A percentile compares a stretch with the other conserved stretches of the same genome.
phyloP scores from a whole-genome alignment of 192 early-diverging fungal species.

The Pilaira anomala region DNA sequence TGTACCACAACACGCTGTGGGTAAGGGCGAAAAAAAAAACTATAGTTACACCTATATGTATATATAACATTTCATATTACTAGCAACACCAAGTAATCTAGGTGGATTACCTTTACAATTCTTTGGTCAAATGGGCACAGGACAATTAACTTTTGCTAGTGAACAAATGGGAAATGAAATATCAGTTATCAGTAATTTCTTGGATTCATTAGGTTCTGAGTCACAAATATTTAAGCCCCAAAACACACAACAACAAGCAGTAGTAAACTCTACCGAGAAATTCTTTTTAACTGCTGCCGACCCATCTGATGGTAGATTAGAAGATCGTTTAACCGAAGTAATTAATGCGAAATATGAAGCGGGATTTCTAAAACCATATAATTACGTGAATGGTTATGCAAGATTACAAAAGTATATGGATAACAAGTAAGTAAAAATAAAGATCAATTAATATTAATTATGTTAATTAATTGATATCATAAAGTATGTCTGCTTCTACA shows the following conservation, averaged over 20 bases:
- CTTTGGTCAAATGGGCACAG: conserved; percentile 35
- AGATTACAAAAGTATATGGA: conserved; percentile 92
- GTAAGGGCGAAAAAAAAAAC: conserved; percentile 6
- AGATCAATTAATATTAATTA: neutral
- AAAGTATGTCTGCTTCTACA: conserved; percentile 64
- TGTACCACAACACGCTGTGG: conserved; percentile 16
- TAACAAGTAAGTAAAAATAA: conserved; percentile 47
- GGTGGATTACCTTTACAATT: conserved; percentile 34
- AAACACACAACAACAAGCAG: conserved; percentile 17
- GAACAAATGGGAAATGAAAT: conserved; percentile 78
- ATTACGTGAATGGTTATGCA: conserved; percentile 90
- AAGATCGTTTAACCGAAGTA: conserved; percentile 87
- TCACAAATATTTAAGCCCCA: conserved; percentile 12
- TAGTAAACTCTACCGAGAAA: conserved; percentile 51
- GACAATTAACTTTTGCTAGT: conserved; percentile 69
- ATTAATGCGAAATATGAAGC: conserved; percentile 96
- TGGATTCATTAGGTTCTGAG: conserved; percentile 48
- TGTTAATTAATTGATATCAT: neutral
- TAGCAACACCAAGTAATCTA: conserved; percentile 26
- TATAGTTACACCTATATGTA: neutral
- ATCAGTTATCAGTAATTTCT: conserved; percentile 64
- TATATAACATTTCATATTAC: neutral
- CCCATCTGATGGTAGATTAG: conserved; percentile 78
- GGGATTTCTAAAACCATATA: conserved; percentile 94
- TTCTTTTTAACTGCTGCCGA: conserved; percentile 93